These are phyloP conservation scores for Citrullus colocynthis DNA, from an alignment of 306 rosid species.

Conservation along the genomic window DNA sequence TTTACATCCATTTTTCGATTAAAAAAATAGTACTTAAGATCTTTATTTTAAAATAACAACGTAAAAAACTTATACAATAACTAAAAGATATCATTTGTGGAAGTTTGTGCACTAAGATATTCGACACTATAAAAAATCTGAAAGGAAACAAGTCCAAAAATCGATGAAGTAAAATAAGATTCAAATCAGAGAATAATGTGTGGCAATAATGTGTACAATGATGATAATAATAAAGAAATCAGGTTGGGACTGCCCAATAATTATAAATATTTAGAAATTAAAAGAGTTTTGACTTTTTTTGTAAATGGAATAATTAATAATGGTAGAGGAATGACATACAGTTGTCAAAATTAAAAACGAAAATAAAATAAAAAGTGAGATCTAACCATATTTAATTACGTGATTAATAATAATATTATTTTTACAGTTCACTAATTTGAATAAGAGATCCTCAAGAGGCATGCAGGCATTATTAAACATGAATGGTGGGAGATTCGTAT, in stretches of 20 bases:
- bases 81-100: background rate
- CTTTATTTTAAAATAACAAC: too few species aligned
- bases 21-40: too few species aligned
- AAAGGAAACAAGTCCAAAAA: background rate
- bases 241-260: background rate
- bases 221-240: background rate
- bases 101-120: background rate
- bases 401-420: background rate
- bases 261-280: background rate
- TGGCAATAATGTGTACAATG: conserved; percentile 6
- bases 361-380: background rate
- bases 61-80: too few species aligned
- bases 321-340: background rate
- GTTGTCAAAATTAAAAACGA: background rate
- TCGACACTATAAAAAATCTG: background rate
- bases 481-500: background rate
- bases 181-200: background rate
- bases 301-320: background rate
- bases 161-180: background rate
- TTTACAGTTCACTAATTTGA: conserved; percentile 1
- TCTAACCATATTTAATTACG: background rate
- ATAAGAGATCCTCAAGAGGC: background rate
- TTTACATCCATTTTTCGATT: too few species aligned
- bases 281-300: background rate
- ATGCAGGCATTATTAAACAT: background rate